A percentile compares a stretch with the other conserved stretches of the same genome.
Conservation (phyloP, 148 eudicot species). For the Vaccinium macrocarpon region DNA sequence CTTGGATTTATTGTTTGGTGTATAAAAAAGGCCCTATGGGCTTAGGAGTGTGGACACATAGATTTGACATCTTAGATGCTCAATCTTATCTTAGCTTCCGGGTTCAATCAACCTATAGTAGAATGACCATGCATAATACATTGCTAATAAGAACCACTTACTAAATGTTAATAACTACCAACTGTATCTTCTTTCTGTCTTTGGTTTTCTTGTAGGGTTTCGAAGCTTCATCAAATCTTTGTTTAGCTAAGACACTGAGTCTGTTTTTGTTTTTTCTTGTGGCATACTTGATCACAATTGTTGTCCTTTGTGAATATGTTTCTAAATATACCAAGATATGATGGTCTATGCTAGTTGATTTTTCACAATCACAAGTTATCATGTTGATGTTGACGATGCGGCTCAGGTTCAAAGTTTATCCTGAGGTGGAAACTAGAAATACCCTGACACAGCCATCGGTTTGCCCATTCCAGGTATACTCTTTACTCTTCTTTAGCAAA, state of each 20-base stretch:
- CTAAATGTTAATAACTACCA: not conserved
- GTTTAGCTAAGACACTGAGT: no score
- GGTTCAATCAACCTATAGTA: not conserved
- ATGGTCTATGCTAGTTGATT: not conserved
- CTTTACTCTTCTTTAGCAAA: not conserved
- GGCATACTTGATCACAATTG: not conserved
- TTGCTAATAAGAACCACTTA: not conserved
- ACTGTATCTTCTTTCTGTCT: not conserved
- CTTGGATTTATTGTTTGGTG: not conserved
- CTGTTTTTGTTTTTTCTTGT: no score
- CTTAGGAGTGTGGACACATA: not conserved
- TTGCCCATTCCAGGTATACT: slow-evolving; percentile 61
- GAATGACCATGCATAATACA: not conserved
- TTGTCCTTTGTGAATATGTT: not conserved
- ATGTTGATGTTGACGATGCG: slow-evolving; percentile 4
- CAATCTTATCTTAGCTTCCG: not conserved
- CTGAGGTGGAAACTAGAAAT: slow-evolving; percentile 80
- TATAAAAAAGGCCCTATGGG: not conserved
- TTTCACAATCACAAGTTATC: slow-evolving; percentile 1
- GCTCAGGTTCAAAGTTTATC: slow-evolving; percentile 68
- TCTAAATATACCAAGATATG: not conserved
- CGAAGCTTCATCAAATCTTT: no score
- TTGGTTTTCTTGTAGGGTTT: no score
- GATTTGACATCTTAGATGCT: not conserved
- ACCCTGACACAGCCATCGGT: slow-evolving; percentile 51